Evolutionary conservation across 371 early-diverging fungal species (phyloP), one percentile per base, ranked within the genome.

Genomic region (Rhizopus microsporus): DNA sequence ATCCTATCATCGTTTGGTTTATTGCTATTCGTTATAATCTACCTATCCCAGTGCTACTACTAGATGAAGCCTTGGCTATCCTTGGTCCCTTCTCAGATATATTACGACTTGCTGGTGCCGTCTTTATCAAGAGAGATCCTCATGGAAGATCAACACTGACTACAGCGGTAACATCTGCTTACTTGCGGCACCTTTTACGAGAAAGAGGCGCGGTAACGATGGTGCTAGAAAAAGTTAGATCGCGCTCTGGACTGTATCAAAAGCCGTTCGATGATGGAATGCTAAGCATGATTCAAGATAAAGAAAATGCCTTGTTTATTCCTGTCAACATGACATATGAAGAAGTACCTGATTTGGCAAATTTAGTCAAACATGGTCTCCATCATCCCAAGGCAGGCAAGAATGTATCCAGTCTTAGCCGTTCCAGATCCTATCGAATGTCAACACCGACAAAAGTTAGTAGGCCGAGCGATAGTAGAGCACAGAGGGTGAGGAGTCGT

Each of bases 1-100:
- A 71, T 31, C 65, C 72, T 9, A 34, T 71, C 3, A 42, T 71
- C 9, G 63, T 71, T 4, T 71, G 72, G 72, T 71, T 62, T 42
- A 40, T 71, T 30, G 51, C 62, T 13, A 62, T 71, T 34, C 54
- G 68, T n/a, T 71, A 71, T 29, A 51, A 65, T 7, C 35, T 71
- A 17, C 72, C 72, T 9, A 62, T 71, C 35, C 72, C 72, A 13
- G 61, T 62, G 0, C 35, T 71, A 0, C 39, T 65, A 3, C 23
- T 64, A 2, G 72, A 71, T 44, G 72, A 71, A 48, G 71, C 71
- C 0, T 50, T 71, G 17, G 67, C 67, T 7, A 61, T 67, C 31
- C 29, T 68, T 0, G 72, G 72, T 3, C 72, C 72, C 0, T 57
- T 71, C 35, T 63, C 68, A 9, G 72, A 71, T 34, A 34, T 71